phyloP scores from a whole-genome alignment of 2,329 filamentous ascomycete genomes.

The Fusarium heterosporum region DNA sequence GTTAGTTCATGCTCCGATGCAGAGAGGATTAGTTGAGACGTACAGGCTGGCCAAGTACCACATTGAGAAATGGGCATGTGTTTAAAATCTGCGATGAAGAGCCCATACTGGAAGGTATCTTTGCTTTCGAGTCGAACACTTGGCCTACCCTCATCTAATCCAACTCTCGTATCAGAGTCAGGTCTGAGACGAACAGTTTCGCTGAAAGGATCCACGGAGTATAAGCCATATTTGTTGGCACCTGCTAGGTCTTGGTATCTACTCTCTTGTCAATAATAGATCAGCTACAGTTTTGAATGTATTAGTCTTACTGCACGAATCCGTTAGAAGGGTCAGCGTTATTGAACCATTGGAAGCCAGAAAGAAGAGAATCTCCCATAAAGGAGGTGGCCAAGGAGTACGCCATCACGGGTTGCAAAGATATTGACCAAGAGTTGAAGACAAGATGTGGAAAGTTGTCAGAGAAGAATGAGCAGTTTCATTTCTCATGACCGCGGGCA shows the following conservation, averaged over 20 bases:
- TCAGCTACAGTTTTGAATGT: conserved; percentile 36
- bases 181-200: conserved; percentile 60
- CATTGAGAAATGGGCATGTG: conserved; percentile 80
- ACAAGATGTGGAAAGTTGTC: conserved; percentile 19
- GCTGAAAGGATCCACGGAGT: conserved; percentile 56
- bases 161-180: conserved; percentile 56
- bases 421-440: conserved; percentile 8
- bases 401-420: conserved; percentile 46
- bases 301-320: conserved; percentile 70
- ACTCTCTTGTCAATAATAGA: conserved; percentile 21
- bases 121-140: conserved; percentile 77
- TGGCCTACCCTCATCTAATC: conserved; percentile 57
- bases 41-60: conserved; percentile 79
- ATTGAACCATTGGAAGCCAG: conserved; percentile 63
- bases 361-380: conserved; percentile 57
- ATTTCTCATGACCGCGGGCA: conserved; percentile 20
- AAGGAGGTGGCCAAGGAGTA: conserved; percentile 60
- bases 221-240: conserved; percentile 56
- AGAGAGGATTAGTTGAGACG: conserved; percentile 33
- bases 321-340: conserved; percentile 72
- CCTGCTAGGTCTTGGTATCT: conserved; percentile 59
- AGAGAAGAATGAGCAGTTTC: conserved; percentile 13
- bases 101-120: conserved; percentile 70
- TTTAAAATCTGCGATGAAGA: conserved; percentile 77
- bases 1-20: conserved; percentile 11